phyloP scores from a whole-genome alignment of 2,329 filamentous ascomycete species.

The Paracorniculantispora psalliotae region DNA sequence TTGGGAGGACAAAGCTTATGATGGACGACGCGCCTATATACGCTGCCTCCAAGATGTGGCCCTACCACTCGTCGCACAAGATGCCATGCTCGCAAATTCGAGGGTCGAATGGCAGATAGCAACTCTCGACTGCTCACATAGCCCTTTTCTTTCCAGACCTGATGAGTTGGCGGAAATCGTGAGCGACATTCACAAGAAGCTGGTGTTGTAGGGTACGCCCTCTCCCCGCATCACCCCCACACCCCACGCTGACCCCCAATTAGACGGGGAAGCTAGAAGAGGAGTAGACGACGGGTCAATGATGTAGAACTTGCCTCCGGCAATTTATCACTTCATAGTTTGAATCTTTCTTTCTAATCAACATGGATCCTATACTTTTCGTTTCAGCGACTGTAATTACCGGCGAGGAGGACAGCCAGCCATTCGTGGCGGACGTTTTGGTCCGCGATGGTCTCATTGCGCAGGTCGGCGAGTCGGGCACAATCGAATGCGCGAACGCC shows the following conservation, averaged over 20 bases:
- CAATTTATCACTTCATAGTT: background rate
- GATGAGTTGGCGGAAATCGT: background rate
- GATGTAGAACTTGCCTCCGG: background rate
- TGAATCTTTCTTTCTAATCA: background rate
- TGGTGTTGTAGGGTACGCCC: background rate
- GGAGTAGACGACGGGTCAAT: background rate
- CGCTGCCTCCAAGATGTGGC: background rate
- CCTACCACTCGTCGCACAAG: background rate
- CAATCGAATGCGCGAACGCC: conserved; percentile 12
- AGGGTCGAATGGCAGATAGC: background rate
- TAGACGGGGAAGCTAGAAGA: background rate
- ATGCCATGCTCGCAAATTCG: background rate
- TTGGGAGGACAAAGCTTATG: background rate
- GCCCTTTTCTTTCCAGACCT: background rate
- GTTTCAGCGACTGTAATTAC: conserved; percentile 19
- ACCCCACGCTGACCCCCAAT: conserved; percentile 10
- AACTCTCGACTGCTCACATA: background rate
- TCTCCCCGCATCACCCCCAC: background rate
- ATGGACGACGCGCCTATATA: background rate
- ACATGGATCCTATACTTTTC: conserved; percentile 17
- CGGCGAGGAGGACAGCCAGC: conserved; percentile 18
- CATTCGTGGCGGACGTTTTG: conserved; percentile 21
- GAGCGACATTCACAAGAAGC: background rate
- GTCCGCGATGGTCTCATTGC: conserved; percentile 18
- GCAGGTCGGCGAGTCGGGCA: conserved; percentile 17